Evolutionary conservation across 257 asterid genomes (phyloP), one percentile per base, ranked within the genome.

Genomic region (Nicotiana sylvestris): DNA sequence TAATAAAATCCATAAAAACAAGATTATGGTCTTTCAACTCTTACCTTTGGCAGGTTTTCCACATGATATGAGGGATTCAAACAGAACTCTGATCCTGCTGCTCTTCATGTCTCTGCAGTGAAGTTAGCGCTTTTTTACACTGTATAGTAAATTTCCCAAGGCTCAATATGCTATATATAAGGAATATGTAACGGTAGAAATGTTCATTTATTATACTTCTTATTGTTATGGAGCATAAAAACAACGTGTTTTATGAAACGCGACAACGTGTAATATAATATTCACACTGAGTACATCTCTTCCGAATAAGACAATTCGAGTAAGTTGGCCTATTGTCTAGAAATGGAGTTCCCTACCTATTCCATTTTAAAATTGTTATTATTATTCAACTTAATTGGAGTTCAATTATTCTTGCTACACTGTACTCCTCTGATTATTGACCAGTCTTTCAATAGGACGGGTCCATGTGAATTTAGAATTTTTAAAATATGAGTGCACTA

Each of bases 31-130:
- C 12, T 70, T 43, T 43, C 18, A 64, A 64, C 16, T 64, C 7
- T 9, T 72, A 72, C 79, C 79, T 72, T 72, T 72, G 27, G 61
- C 16, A 72, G 60, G 37, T 46, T 72, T 72, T 72, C 79, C 79
- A 72, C 79, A 72, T 46, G 79, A 72, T 21, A 72, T 72, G 58
- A 72, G 9, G 6, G 79, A 25, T 25, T 46, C 79, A 72, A 72
- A 72, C 1, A 72, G n/a, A 46, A 46, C 25, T 72, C 39, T 43
- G 6, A 72, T 72, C 79, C 49, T 72, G 61, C 49, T 72, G 39
- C 25, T 72, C 61, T 46, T 72, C 79, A 72, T 72, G 25, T 68
- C 21, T 64, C 7, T 72, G 6, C 21, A 5, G 35, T 72, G 4
- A 12, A 72, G 9, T 58, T 30, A 67, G 10, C 2, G 6, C 37